Percentiles rank a stretch among this genome's conserved stretches.
Evolutionary conservation across 1,284 basidiomycete genomes (phyloP).

Genomic region (Malassezia obtusa): DNA sequence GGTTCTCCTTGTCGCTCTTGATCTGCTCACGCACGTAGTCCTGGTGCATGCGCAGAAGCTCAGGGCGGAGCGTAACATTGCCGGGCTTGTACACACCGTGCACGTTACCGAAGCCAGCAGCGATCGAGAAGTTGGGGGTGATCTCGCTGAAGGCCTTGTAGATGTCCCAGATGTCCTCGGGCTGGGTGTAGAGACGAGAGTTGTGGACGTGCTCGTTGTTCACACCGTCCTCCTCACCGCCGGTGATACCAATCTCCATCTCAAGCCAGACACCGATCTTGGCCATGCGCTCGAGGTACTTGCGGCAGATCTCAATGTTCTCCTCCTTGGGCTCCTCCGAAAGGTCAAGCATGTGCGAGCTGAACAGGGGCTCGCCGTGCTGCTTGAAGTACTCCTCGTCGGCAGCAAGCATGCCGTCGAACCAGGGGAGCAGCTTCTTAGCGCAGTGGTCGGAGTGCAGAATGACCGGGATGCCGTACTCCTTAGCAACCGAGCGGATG

Average conservation of each 20-base stretch:
- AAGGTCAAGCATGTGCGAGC: slow-evolving; percentile 99
- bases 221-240: slow-evolving; percentile 97
- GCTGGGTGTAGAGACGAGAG: slow-evolving; percentile 87
- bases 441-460: slow-evolving; percentile 99
- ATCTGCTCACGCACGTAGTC: slow-evolving; percentile 64
- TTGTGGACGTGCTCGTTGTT: slow-evolving; percentile 72
- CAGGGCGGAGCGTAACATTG: slow-evolving; percentile 74
- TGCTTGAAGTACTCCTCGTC: slow-evolving; percentile 85
- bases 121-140: slow-evolving; percentile 89
- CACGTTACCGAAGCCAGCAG: slow-evolving; percentile 92
- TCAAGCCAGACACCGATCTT: slow-evolving; percentile 82
- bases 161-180: slow-evolving; percentile 82
- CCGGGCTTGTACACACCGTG: slow-evolving; percentile 54
- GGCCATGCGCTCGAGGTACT: slow-evolving; percentile 95
- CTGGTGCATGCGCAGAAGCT: slow-evolving; percentile 88
- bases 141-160: slow-evolving; percentile 72
- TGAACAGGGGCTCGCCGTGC: slow-evolving; percentile 85
- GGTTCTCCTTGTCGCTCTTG: slow-evolving; percentile 54
- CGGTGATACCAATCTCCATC: slow-evolving; percentile 99
- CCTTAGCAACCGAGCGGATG: slow-evolving; percentile 67
- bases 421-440: slow-evolving; percentile 96
- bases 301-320: slow-evolving; percentile 85
- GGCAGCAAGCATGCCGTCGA: slow-evolving; percentile 97
- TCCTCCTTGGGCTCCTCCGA: slow-evolving; percentile 96
- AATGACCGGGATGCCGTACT: slow-evolving; percentile 64